Evolutionary conservation across 1,284 basidiomycete species (phyloP).

Genomic region (Thelephora terrestris): DNA sequence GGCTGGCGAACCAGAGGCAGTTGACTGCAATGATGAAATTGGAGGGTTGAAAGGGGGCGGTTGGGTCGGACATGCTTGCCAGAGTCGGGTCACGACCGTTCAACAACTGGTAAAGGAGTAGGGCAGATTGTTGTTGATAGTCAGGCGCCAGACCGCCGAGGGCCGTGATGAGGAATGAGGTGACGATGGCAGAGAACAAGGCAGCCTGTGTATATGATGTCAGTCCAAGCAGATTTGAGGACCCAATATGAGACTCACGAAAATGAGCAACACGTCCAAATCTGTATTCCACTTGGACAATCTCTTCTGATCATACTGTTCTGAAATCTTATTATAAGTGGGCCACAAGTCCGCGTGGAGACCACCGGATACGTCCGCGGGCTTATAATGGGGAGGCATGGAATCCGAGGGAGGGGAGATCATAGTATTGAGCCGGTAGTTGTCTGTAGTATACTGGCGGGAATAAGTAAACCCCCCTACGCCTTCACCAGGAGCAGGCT

Average conservation of each 20-base stretch:
- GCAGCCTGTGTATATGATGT: conserved; percentile 15
- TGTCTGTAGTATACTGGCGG: no score
- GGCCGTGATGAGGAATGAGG: conserved; percentile 13
- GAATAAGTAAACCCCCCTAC: no score
- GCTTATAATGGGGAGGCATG: no score
- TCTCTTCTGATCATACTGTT: not conserved
- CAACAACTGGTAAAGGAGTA: not conserved
- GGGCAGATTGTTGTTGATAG: not conserved
- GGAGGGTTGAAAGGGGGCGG: not conserved
- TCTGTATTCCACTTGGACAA: not conserved
- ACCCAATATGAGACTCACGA: not conserved
- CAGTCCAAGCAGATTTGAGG: not conserved
- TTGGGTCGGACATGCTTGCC: not conserved
- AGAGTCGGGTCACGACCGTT: not conserved
- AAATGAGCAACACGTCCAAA: not conserved
- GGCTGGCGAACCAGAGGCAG: conserved; percentile 5
- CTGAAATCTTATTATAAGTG: not conserved
- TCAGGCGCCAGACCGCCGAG: not conserved
- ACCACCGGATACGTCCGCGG: no score
- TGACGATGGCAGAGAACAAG: conserved; percentile 18
- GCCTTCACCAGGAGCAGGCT: no score
- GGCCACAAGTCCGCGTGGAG: not conserved
- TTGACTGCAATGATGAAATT: not conserved
- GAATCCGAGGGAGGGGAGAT: no score
- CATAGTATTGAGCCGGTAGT: no score